Conservation (phyloP, 2,329 filamentous ascomycete species). For the Akanthomyces muscarius region DNA sequence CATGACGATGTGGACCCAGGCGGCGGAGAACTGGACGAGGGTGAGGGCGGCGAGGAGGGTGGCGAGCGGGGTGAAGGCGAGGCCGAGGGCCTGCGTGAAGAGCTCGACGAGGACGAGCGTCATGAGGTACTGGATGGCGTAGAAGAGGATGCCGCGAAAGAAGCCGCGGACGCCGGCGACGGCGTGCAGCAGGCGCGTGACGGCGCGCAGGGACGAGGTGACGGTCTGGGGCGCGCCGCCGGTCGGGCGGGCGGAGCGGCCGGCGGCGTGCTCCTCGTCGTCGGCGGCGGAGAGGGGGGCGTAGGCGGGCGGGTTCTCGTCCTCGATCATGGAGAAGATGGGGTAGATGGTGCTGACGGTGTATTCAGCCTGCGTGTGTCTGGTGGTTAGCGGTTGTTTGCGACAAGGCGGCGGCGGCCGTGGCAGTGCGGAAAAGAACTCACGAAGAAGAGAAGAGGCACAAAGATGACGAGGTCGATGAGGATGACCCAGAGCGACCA, state of each 20-base stretch:
- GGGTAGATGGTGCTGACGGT: slow-evolving; percentile 48
- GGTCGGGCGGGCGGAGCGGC: slow-evolving; percentile 27
- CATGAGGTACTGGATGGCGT: slow-evolving; percentile 36
- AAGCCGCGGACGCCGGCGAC: slow-evolving; percentile 61
- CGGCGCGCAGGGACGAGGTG: slow-evolving; percentile 49
- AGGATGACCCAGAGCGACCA: slow-evolving; percentile 33
- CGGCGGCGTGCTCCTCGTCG: slow-evolving; percentile 31
- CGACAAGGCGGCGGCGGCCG: too few relatives aligned
- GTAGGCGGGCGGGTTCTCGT: slow-evolving; percentile 53
- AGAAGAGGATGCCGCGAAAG: slow-evolving; percentile 64
- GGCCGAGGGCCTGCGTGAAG: slow-evolving; percentile 32
- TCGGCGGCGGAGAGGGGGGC: slow-evolving; percentile 44
- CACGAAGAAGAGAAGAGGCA: slow-evolving; percentile 39
- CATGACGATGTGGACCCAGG: slow-evolving; percentile 86
- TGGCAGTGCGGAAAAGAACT: slow-evolving; percentile 16
- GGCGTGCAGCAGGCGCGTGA: slow-evolving; percentile 52
- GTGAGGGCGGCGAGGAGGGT: slow-evolving; percentile 56
- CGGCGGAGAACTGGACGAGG: slow-evolving; percentile 65
- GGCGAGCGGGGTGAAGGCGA: slow-evolving; percentile 40
- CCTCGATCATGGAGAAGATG: slow-evolving; percentile 55
- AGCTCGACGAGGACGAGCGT: slow-evolving; percentile 38
- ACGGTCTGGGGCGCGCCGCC: slow-evolving; percentile 36
- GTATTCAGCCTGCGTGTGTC: slow-evolving; percentile 42
- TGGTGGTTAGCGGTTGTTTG: neutral
- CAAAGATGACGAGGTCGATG: slow-evolving; percentile 37